Base-by-base conservation (phyloP, 208 protist species). In the Crithidia thermophila region DNA sequence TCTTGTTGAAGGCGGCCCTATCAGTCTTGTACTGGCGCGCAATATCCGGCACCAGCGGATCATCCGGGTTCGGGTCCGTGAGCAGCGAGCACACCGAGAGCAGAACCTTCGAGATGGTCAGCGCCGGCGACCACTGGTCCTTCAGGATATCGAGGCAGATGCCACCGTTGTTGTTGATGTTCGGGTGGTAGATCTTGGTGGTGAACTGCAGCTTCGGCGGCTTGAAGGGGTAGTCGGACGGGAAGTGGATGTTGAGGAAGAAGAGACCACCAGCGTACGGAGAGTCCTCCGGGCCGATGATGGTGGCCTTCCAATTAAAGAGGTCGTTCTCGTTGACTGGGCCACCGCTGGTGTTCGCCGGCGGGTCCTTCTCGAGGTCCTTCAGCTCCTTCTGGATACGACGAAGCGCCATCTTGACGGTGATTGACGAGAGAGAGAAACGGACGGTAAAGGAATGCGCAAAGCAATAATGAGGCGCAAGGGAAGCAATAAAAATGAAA, bases 141-240 rank as follows among this genome's bases (percentile, higher is more conserved):
- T 99, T 99, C 60, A 99, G 77, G 64, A 99, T 99, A 79, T 99
- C 98, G 10, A 99, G 85, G 86, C 98, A 99, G 70, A 99, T 99
- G 49, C 90, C 93, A 50, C 98, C 98, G 67, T 97, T 98, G 58
- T 79, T 85, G 84, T 98, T 98, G 42, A 99, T 98, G 78, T 99
- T 99, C 84, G 87, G 98, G 94, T 95, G 98, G 93, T 97, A 98
- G 28, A 98, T 94, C 81, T 96, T 98, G n/a, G 94, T 98, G 31
- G 84, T 91, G 75, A 98, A 98, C 87, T 96, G 88, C 76, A 97
- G 71, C 78, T 95, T 96, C 49, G 94, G 94, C 14, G 94, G 94
- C 79, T 98, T 98, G 75, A 98, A 98, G 28, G 98, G 98, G 85
- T 99, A 99, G 77, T 99, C 98, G 25, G 96, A 93, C 27, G 98